These are phyloP conservation scores for Penicillium coffeae DNA, from an alignment of 495 filamentous ascomycete species.

Conservation along the genomic window DNA sequence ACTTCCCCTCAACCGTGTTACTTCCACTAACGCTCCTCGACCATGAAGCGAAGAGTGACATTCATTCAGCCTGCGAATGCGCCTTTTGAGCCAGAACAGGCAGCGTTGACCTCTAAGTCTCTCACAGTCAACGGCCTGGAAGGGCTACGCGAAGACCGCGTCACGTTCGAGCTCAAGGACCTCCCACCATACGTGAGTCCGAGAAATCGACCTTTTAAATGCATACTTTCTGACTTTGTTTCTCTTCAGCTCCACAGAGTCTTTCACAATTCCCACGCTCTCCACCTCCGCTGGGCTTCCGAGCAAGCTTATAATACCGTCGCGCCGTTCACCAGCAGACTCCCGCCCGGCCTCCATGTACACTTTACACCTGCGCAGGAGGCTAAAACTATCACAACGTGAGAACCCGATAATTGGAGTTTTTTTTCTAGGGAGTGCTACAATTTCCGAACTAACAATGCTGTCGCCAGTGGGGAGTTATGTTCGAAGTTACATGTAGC, in stretches of 20 bases:
- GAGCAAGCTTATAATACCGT: slow-evolving; percentile 50
- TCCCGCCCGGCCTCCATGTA: slow-evolving; percentile 79
- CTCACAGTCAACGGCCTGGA: slow-evolving; percentile 50
- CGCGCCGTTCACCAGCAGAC: slow-evolving; percentile 67
- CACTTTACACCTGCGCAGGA: slow-evolving; percentile 61
- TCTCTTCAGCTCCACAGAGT: slow-evolving; percentile 51
- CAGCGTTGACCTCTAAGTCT: slow-evolving; percentile 45
- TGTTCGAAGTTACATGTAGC: neutral
- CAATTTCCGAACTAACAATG: no score
- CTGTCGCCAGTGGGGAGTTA: neutral
- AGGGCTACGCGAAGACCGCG: slow-evolving; percentile 73
- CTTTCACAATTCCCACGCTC: slow-evolving; percentile 64
- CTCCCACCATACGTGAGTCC: slow-evolving; percentile 64
- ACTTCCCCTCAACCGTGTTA: neutral
- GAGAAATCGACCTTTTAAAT: no score
- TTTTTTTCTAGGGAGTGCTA: neutral
- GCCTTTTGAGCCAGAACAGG: slow-evolving; percentile 56
- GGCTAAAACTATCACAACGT: slow-evolving; percentile 42
- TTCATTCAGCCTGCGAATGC: slow-evolving; percentile 64
- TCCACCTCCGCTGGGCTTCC: slow-evolving; percentile 79
- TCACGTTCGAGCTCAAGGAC: slow-evolving; percentile 70
- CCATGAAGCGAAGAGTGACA: slow-evolving; percentile 84
- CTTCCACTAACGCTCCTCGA: neutral
- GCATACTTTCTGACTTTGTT: no score
- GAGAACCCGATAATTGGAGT: slow-evolving; percentile 4